Conservation (phyloP, 345 rosid genomes). For the Citrus sp. region DNA sequence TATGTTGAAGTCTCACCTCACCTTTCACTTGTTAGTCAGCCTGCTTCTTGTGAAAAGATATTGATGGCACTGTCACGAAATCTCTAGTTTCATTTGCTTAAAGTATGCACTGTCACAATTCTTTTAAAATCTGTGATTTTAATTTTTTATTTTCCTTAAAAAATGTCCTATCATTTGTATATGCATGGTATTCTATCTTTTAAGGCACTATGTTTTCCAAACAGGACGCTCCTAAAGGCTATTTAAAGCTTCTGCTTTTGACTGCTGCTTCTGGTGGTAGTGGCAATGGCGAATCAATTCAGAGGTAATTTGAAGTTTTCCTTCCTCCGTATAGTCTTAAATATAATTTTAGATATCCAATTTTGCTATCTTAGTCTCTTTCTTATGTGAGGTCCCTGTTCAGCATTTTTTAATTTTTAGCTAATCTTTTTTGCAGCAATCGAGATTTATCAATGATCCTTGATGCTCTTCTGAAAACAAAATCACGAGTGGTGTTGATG, state of each 20-base stretch:
- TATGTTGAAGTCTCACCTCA: not conserved
- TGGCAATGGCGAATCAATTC: constrained; percentile 83
- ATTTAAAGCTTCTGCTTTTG: constrained; percentile 91
- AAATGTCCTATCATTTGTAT: not conserved
- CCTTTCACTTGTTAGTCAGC: constrained; percentile 4
- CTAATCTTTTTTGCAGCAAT: constrained; percentile 61
- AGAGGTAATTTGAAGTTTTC: constrained; percentile 52
- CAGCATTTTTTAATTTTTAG: constrained; percentile 18
- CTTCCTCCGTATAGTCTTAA: constrained; percentile 15
- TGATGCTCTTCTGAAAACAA: constrained; percentile 96
- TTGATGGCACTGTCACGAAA: not conserved
- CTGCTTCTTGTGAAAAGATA: not conserved
- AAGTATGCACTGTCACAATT: not conserved
- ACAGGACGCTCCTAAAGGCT: constrained; percentile 91
- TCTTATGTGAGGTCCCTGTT: constrained; percentile 5
- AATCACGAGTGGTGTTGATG: constrained; percentile 69
- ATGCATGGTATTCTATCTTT: constrained; percentile 2
- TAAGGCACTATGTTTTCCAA: constrained; percentile 20
- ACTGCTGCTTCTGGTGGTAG: constrained; percentile 94
- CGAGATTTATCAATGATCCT: constrained; percentile 99
- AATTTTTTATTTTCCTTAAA: not conserved
- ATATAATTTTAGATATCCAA: not conserved
- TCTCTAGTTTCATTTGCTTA: not conserved
- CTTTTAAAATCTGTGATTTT: not conserved
- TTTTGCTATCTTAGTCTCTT: not conserved